Conservation (phyloP, 768 basidiomycete genomes). For the Mycena sanguinolenta region DNA sequence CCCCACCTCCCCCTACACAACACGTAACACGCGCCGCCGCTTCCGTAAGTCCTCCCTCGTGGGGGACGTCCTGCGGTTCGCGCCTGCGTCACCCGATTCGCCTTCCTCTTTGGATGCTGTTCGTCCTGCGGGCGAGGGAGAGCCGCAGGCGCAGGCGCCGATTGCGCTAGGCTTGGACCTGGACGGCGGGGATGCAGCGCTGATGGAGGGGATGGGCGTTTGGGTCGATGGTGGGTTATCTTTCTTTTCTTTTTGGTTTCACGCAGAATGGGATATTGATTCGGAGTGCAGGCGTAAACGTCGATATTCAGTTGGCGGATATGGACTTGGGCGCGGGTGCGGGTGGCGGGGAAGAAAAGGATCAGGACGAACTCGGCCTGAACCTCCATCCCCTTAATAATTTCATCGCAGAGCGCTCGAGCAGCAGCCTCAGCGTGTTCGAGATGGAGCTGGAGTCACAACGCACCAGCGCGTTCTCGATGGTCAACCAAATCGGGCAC, state of each 20-base stretch:
- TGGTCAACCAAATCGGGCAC: conserved; percentile 27
- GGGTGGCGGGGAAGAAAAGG: background rate
- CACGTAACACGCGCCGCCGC: background rate
- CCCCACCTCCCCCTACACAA: too few relatives aligned
- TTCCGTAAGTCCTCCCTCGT: conserved; percentile 34
- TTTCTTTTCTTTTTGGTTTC: background rate
- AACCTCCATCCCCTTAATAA: background rate
- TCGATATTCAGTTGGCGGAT: background rate
- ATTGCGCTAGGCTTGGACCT: background rate
- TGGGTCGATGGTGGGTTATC: background rate
- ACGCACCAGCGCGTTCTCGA: conserved; percentile 32
- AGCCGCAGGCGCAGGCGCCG: background rate
- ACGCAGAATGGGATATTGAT: background rate
- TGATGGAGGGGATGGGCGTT: background rate
- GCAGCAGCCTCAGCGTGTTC: background rate
- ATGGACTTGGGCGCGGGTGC: conserved; percentile 4
- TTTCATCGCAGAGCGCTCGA: too few relatives aligned
- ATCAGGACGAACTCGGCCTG: background rate
- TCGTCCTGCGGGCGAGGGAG: too few relatives aligned
- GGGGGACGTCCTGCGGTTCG: conserved; percentile 30
- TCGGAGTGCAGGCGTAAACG: background rate
- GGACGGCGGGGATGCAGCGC: background rate
- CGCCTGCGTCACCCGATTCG: conserved; percentile 27
- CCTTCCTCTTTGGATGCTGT: background rate
- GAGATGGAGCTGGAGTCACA: background rate